phyloP scores from a whole-genome alignment of 495 filamentous ascomycete genomes.

The Penicillium antarcticum region DNA sequence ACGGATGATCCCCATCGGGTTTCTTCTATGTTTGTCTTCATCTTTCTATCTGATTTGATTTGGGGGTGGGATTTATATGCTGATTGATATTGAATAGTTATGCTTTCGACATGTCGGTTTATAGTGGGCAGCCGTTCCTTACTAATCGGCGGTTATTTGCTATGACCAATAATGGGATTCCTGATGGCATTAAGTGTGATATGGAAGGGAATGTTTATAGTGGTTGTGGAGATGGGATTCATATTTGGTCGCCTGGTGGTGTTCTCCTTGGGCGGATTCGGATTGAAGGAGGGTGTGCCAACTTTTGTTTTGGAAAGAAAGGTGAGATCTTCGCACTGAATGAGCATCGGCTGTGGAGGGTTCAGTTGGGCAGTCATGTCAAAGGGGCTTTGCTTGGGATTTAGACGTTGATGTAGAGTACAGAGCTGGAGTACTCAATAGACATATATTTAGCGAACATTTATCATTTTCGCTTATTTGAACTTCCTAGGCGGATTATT shows the following conservation, averaged over 20 bases:
- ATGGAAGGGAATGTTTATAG: constrained; percentile 58
- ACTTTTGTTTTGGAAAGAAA: constrained; percentile 42
- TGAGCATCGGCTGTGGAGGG: constrained; percentile 39
- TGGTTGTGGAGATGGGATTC: constrained; percentile 59
- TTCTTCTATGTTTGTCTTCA: constrained; percentile 23
- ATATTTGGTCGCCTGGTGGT: constrained; percentile 57
- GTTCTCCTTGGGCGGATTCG: constrained; percentile 56
- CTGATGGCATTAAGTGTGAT: constrained; percentile 62
- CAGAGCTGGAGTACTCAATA: too few relatives aligned
- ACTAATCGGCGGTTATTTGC: constrained; percentile 56
- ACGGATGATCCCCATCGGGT: constrained; percentile 5
- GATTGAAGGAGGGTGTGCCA: constrained; percentile 35
- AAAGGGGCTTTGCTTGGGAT: constrained; percentile 31
- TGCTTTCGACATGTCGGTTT: constrained; percentile 22
- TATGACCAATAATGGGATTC: constrained; percentile 49
- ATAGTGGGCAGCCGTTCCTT: constrained; percentile 35
- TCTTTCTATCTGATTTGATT: not conserved
- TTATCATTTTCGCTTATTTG: too few relatives aligned
- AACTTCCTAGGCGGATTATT: too few relatives aligned
- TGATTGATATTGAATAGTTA: constrained; percentile 19
- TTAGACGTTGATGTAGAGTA: not conserved
- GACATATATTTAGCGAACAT: too few relatives aligned
- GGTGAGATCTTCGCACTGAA: constrained; percentile 42
- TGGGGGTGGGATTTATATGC: not conserved
- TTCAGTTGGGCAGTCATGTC: constrained; percentile 26